Conservation (phyloP, 805 yeast species). For the Schwanniomyces sp. region DNA sequence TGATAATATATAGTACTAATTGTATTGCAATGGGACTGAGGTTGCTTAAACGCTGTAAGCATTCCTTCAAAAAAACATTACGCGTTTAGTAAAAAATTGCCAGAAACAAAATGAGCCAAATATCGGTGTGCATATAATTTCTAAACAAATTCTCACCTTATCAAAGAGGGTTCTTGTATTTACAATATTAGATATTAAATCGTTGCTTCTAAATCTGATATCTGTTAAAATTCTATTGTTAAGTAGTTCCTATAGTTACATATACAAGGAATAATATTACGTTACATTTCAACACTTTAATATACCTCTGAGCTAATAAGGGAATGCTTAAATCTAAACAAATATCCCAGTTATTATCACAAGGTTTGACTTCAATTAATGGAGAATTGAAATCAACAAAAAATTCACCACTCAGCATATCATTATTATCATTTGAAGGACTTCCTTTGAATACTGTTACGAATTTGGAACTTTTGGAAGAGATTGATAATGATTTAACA, state of each 20-base stretch:
- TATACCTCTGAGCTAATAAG: neutral
- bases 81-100: neutral
- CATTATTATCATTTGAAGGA: conserved; percentile 36
- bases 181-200: neutral
- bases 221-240: neutral
- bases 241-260: neutral
- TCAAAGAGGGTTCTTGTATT: neutral
- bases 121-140: neutral
- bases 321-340: conserved; percentile 42
- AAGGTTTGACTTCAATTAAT: conserved; percentile 23
- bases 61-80: neutral
- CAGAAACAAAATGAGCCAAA: neutral
- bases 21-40: no score
- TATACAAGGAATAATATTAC: neutral
- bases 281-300: no score
- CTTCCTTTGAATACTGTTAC: conserved; percentile 40
- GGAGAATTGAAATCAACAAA: conserved; percentile 7
- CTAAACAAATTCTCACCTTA: neutral
- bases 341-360: conserved; percentile 33
- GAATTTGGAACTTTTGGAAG: conserved; percentile 12
- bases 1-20: no score
- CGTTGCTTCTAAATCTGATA: neutral
- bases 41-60: neutral
- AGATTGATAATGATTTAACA: conserved; percentile 9
- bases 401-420: conserved; percentile 27